Conservation (phyloP, 768 basidiomycete species). For the Boletales sp. region DNA sequence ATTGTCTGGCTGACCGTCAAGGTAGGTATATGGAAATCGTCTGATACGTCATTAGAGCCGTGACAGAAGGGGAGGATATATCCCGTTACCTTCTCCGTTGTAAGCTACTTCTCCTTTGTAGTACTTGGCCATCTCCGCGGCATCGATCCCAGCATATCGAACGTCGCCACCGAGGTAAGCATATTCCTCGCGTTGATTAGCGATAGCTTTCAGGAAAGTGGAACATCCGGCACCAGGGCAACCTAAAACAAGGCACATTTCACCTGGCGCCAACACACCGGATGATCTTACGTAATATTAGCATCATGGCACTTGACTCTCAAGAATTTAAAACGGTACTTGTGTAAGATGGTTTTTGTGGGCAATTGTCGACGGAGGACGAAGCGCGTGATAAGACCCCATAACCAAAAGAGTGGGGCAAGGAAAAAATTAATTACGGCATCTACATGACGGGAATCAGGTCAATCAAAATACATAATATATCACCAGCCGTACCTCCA, state of each 20-base stretch:
- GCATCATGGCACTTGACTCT: neutral
- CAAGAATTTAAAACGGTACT: conserved; percentile 29
- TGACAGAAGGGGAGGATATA: neutral
- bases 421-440: conserved; percentile 53
- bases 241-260: conserved; percentile 86
- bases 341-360: conserved; percentile 56
- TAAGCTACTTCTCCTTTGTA: conserved; percentile 82
- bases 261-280: conserved; percentile 70
- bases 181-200: conserved; percentile 70
- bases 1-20: conserved; percentile 79
- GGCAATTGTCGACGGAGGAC: conserved; percentile 36
- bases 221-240: conserved; percentile 84
- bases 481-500: conserved; percentile 38
- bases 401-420: conserved; percentile 46
- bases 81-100: conserved; percentile 60
- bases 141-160: conserved; percentile 77
- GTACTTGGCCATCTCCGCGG: conserved; percentile 68
- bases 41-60: conserved; percentile 33
- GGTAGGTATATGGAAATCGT: conserved; percentile 80
- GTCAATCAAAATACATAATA: neutral
- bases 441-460: conserved; percentile 30
- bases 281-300: conserved; percentile 43
- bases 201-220: conserved; percentile 80
- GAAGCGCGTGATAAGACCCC: conserved; percentile 38
- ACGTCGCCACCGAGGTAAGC: conserved; percentile 65